Evolutionary conservation across 2,329 filamentous ascomycete genomes (phyloP).

Genomic region (Epichloe typhina): DNA sequence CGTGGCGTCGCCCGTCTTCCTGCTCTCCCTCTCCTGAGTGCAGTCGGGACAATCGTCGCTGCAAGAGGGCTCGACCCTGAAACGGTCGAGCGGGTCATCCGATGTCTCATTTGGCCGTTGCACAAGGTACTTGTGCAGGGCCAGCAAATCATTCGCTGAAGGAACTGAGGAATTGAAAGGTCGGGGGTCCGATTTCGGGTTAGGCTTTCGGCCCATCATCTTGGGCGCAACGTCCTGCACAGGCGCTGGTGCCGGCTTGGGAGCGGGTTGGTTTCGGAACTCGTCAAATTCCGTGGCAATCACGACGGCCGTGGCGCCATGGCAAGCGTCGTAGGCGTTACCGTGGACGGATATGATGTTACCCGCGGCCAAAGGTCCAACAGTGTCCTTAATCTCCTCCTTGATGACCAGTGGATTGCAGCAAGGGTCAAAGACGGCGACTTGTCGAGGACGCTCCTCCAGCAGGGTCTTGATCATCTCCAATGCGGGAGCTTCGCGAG

Average conservation of each 20-base stretch:
- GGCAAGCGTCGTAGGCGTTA: constrained; percentile 36
- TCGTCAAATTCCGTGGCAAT: constrained; percentile 45
- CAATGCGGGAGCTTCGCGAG: constrained; percentile 56
- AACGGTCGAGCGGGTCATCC: constrained; percentile 32
- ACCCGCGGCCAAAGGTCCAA: constrained; percentile 25
- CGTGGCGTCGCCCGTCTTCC: constrained; percentile 25
- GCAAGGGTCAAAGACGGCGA: constrained; percentile 57
- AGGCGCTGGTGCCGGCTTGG: constrained; percentile 16
- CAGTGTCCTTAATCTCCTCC: constrained; percentile 34
- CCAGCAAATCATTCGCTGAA: constrained; percentile 32
- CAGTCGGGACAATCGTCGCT: constrained; percentile 37
- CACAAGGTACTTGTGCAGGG: constrained; percentile 34
- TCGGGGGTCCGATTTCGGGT: constrained; percentile 31
- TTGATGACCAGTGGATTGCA: constrained; percentile 38
- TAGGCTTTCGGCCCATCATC: constrained; percentile 23
- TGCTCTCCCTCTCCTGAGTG: constrained; percentile 25
- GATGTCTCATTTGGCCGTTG: constrained; percentile 16
- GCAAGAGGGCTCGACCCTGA: constrained; percentile 32
- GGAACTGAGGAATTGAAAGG: constrained; percentile 26
- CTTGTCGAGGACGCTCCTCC: constrained; percentile 48
- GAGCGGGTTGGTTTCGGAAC: constrained; percentile 31
- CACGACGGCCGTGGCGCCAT: constrained; percentile 34
- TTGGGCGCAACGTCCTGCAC: constrained; percentile 16
- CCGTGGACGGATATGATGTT: constrained; percentile 34
- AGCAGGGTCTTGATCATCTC: constrained; percentile 53